Percentiles rank a stretch among this genome's conserved stretches.
Evolutionary conservation across 257 asterid species (phyloP).

Genomic region (Salvia miltiorrhiza): DNA sequence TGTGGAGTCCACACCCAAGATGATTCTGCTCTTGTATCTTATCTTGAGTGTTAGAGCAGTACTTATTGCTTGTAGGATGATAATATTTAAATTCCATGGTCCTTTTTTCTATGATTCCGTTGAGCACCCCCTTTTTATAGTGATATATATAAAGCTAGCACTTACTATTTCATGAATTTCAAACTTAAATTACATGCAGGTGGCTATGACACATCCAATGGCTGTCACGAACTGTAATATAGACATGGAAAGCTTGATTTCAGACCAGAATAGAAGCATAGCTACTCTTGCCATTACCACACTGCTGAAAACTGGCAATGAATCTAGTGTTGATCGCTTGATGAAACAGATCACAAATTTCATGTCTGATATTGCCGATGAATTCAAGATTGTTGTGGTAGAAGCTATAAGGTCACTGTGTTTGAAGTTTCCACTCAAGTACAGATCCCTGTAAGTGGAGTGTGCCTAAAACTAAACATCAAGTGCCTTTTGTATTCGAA

Average conservation of each 20-base stretch:
- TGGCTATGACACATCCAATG: slow-evolving; percentile 91
- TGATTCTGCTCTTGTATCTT: not conserved
- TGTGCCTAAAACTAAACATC: slow-evolving; percentile 14
- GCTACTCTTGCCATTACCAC: slow-evolving; percentile 67
- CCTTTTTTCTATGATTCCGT: not conserved
- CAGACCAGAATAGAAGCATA: slow-evolving; percentile 68
- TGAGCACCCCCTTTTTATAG: not conserved
- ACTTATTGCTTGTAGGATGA: slow-evolving; percentile 1
- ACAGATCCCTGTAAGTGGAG: slow-evolving; percentile 83
- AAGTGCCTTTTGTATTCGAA: slow-evolving; percentile 6
- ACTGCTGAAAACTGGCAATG: slow-evolving; percentile 89
- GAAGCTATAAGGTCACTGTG: slow-evolving; percentile 93
- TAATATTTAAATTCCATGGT: slow-evolving; percentile 2
- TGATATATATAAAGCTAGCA: not conserved
- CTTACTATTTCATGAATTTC: slow-evolving; percentile 1
- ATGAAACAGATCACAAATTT: slow-evolving; percentile 93
- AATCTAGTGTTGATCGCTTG: slow-evolving; percentile 89
- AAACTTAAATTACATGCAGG: slow-evolving; percentile 49
- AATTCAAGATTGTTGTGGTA: slow-evolving; percentile 94
- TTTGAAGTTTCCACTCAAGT: slow-evolving; percentile 89
- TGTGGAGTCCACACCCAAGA: not conserved
- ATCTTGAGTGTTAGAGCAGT: not conserved
- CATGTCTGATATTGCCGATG: slow-evolving; percentile 98
- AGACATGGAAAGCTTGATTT: slow-evolving; percentile 95
- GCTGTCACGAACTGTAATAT: slow-evolving; percentile 94